Percentiles rank a stretch among this genome's conserved stretches.
These are phyloP conservation scores for Aspergillus kassunensis DNA, from an alignment of 495 filamentous ascomycete genomes.

Conservation along the genomic window DNA sequence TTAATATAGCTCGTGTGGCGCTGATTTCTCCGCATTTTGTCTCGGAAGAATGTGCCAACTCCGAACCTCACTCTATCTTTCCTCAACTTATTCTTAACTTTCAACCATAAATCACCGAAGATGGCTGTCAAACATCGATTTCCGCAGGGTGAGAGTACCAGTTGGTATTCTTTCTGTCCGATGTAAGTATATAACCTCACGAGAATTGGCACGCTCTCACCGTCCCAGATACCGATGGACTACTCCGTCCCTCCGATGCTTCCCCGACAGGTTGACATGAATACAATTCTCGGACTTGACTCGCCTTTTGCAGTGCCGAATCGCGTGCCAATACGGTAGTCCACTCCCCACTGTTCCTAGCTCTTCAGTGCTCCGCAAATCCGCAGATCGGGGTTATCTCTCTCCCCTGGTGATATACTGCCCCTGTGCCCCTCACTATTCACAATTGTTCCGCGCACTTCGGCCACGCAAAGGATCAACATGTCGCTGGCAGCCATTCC, in stretches of 20 bases:
- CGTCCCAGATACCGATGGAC: background rate
- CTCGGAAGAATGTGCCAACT: conserved; percentile 2
- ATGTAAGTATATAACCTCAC: background rate
- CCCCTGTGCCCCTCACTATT: background rate
- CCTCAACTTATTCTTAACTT: too few species aligned
- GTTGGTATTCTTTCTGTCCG: too few species aligned
- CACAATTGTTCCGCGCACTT: conserved; percentile 1
- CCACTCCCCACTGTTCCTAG: background rate
- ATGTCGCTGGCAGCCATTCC: conserved; percentile 44
- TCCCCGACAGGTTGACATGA: background rate
- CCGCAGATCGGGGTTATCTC: background rate
- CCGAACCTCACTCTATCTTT: too few species aligned
- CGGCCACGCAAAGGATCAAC: background rate
- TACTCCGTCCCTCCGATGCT: background rate
- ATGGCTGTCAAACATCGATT: background rate
- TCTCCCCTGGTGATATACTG: background rate
- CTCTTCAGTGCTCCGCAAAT: background rate
- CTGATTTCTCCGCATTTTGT: conserved; percentile 1
- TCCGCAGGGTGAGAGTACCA: background rate
- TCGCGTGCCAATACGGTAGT: conserved; percentile 4
- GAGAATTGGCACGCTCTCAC: background rate
- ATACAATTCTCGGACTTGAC: background rate
- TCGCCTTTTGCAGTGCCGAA: background rate
- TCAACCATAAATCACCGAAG: background rate
- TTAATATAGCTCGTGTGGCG: background rate